Evolutionary conservation across 345 rosid genomes (phyloP), one percentile per base, ranked within the genome.

Genomic region (Boechera divaricarpa): DNA sequence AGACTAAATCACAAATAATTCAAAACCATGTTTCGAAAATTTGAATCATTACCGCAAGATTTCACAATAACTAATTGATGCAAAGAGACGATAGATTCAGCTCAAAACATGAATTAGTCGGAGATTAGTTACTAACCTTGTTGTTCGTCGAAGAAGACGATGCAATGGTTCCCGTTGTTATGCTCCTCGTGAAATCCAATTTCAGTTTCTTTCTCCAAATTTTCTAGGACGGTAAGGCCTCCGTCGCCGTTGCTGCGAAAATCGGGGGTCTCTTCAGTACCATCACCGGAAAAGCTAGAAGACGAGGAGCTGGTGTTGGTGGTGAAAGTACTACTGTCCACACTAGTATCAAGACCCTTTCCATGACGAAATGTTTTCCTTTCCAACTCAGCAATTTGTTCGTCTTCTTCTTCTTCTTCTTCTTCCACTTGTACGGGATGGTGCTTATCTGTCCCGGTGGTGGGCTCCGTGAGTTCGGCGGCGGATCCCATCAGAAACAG

Each of bases 391-490:
- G 36, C 12, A 24, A 74, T 39, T 31, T 29, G 71, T 6, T 79
- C 79, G 24, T 69, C 79, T 16, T 73, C 79, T 32, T 41, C 74
- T 55, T 73, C 79, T 32, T 41, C 74, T 55, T 78, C 41, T 7
- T 10, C 48, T 12, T 44, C 74, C 1, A 35, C 45, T 16, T 16
- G 12, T 5, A 73, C 16, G 9, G 11, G 59, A 2, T 59, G 62
- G 55, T 45, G 74, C 29, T 32, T 68, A 74, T 79, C 78, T 24
- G 82, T 35, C 78, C 77, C 77, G 73, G 78, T 52, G 71, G 82
- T 73, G 82, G 78, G 82, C 47, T 67, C 82, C 5, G 29, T 73
- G 60, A 54, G 0, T 38, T 73, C 70, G 24, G 78, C 78, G 70
- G 74, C 73, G 74, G 78, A 73, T 67, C 75, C 78, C 82, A 79